Base-by-base conservation (phyloP, 371 early-diverging fungal species). In the Thermomucor indicae-seudaticae region DNA sequence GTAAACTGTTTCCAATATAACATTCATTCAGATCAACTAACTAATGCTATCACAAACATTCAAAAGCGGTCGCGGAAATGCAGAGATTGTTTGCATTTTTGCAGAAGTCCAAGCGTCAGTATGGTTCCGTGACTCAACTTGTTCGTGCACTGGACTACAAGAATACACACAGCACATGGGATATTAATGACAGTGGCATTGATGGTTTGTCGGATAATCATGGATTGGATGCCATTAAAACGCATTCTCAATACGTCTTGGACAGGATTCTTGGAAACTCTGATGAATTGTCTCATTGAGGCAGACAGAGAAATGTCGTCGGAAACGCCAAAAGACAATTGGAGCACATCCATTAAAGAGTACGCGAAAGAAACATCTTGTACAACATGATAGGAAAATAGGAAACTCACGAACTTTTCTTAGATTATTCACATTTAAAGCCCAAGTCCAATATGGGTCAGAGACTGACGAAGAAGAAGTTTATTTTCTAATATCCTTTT, bases 71-170 rank as follows among this genome's bases (percentile, higher is more conserved):
- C n/a, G n/a, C 57, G 1, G 73, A 73, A 41, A 17, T 69, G 37
- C 73, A 73, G 31, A 64, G 62, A 12, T 43, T 57, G n/a, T 57
- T 52, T 24, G 58, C 47, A 14, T 57, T 51, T 29, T 10, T 57
- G 40, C 14, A 14, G 7, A 6, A 23, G 5, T 51, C 58, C 7
- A 27, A 43, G 27, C 51, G 58, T 5, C 43, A 25, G 14, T 57
- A 57, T 27, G 52, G 39, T 30, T 32, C 47, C 23, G 17, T 46
- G 30, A 24, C 25, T 14, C 55, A 54, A 24, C 14, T 54, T 7
- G 24, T 29, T 7, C 45, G 19, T 22, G 24, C 34, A 16, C 24
- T 53, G 37, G 27, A 38, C 25, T 11, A 17, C 3, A 19, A 37
- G 16, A 20, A 42, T 11, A 23, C 55, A 2, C 39, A 20, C 37